These are phyloP conservation scores for Dactylella cylindrospora DNA, from an alignment of 2,329 filamentous ascomycete genomes.

Conservation along the genomic window DNA sequence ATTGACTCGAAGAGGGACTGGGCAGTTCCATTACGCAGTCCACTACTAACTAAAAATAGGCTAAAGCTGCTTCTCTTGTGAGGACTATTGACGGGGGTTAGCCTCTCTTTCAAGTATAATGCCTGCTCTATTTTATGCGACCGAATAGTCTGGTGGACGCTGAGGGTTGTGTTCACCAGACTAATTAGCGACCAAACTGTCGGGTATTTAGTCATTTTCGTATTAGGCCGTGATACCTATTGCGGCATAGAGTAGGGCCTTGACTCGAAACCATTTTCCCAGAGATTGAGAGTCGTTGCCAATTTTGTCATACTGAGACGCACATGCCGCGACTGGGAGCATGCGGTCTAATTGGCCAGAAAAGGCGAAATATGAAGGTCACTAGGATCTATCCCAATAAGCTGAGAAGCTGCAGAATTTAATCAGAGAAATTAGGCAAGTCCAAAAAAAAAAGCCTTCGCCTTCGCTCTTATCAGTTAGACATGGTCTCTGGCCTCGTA, in stretches of 20 bases:
- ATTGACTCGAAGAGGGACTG: background rate
- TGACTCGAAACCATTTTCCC: background rate
- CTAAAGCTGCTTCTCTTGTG: background rate
- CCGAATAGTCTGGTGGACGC: too few relatives aligned
- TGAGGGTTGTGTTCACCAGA: too few relatives aligned
- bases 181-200: conserved; percentile 25
- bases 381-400: background rate
- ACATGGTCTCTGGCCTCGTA: too few relatives aligned
- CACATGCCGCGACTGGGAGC: conserved; percentile 9
- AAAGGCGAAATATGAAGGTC: background rate
- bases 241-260: conserved; percentile 30
- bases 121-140: too few relatives aligned
- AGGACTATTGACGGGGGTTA: too few relatives aligned
- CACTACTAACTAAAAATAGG: conserved; percentile 40
- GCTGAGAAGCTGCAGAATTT: conserved; percentile 12
- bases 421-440: conserved; percentile 13
- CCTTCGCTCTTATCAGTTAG: conserved; percentile 13
- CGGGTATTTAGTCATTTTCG: conserved; percentile 18
- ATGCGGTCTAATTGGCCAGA: too few relatives aligned
- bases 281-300: too few relatives aligned
- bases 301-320: conserved; percentile 22
- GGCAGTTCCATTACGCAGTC: background rate
- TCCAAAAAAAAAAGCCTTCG: too few relatives aligned
- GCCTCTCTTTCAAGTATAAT: too few relatives aligned
- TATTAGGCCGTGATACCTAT: conserved; percentile 11